These are phyloP conservation scores for Aleurites moluccanus DNA, from an alignment of 441 rosid species.

Conservation along the genomic window DNA sequence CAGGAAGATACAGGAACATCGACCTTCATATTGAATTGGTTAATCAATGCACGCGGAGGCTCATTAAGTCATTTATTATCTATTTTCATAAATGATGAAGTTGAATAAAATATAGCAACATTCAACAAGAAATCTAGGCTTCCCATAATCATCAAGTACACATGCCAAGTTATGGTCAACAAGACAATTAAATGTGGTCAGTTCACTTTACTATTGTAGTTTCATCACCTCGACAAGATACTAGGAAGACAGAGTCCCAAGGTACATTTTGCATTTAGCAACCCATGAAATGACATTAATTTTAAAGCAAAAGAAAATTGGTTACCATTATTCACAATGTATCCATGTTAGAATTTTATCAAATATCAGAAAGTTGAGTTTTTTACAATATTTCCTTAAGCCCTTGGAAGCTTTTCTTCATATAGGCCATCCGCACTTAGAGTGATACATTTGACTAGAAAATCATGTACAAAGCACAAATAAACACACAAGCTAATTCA, in stretches of 20 bases:
- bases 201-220: not conserved
- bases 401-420: not conserved
- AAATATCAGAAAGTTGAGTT: not conserved
- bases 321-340: not conserved
- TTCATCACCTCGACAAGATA: not conserved
- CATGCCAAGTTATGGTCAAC: not conserved
- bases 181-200: not conserved
- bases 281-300: not conserved
- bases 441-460: not conserved
- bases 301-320: not conserved
- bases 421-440: not conserved
- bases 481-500: not conserved
- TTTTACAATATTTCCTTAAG: not conserved
- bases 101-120: not conserved
- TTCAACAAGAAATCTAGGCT: not conserved
- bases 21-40: constrained; percentile 52
- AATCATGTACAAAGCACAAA: not conserved
- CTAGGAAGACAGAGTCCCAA: not conserved
- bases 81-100: not conserved
- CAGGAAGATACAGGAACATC: constrained; percentile 72
- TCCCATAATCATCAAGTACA: not conserved
- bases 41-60: constrained; percentile 20
- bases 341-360: not conserved
- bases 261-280: not conserved
- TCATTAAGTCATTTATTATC: not conserved